A percentile compares a stretch with the other conserved stretches of the same genome.
phyloP scores from a whole-genome alignment of 805 yeast species.

The Candida pini region DNA sequence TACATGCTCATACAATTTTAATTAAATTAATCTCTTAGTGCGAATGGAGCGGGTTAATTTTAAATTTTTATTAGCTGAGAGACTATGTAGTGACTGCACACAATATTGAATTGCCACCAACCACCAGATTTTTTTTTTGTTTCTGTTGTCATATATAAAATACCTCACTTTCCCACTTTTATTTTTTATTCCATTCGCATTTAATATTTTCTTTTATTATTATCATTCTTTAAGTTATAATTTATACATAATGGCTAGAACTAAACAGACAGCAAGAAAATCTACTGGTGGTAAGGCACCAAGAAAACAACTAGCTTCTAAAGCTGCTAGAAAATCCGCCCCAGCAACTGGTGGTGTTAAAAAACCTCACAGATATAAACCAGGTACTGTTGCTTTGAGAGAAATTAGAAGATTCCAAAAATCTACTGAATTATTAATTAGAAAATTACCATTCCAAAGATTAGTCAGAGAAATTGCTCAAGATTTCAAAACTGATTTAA shows the following conservation, averaged over 20 bases:
- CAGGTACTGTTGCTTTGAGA: slow-evolving; percentile 94
- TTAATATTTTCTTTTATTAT: background rate
- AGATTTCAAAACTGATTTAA: slow-evolving; percentile 87
- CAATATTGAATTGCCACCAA: too few relatives aligned
- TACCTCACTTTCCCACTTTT: background rate
- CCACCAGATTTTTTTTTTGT: background rate
- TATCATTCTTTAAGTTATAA: background rate
- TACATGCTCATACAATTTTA: too few relatives aligned
- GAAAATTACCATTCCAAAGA: slow-evolving; percentile 97
- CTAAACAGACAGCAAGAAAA: slow-evolving; percentile 91
- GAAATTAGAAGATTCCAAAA: slow-evolving; percentile 98
- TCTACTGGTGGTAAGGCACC: slow-evolving; percentile 96
- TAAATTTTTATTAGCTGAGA: too few relatives aligned
- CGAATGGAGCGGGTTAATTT: too few relatives aligned
- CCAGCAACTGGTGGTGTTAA: slow-evolving; percentile 91
- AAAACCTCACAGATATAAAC: slow-evolving; percentile 95
- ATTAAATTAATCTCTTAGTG: too few relatives aligned
- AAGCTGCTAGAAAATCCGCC: slow-evolving; percentile 91
- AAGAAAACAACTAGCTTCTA: slow-evolving; percentile 88
- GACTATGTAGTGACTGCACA: too few relatives aligned
- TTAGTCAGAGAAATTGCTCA: slow-evolving; percentile 93
- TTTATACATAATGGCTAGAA: slow-evolving; percentile 66
- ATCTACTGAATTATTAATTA: slow-evolving; percentile 89
- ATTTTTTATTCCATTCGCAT: background rate
- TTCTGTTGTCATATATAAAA: background rate